A percentile compares a stretch with the other conserved stretches of the same genome.
Conservation (phyloP, 148 eudicot genomes). For the Suaeda aralocaspica region DNA sequence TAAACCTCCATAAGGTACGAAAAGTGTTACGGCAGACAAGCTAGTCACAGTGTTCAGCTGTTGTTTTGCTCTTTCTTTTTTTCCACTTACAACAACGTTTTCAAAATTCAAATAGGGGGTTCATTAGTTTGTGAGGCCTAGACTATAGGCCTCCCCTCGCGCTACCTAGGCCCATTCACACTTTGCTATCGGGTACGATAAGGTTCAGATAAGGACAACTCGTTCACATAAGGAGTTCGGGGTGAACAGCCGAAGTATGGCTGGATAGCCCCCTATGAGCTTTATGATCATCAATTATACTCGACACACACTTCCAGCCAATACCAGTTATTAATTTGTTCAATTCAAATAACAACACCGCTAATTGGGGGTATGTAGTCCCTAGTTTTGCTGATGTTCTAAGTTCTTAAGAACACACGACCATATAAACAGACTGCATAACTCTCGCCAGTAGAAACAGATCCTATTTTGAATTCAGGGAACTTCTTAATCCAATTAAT, state of each 20-base stretch:
- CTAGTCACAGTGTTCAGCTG: background rate
- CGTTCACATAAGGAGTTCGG: no score
- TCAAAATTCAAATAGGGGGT: no score
- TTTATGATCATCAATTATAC: no score
- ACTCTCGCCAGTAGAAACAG: slow-evolving; percentile 90
- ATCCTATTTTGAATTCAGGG: slow-evolving; percentile 59
- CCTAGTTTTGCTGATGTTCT: background rate
- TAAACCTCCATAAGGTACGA: background rate
- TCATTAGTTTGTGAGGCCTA: no score
- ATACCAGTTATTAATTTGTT: background rate
- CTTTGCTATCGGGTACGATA: no score
- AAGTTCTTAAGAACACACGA: background rate
- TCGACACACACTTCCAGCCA: background rate
- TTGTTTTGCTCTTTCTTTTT: background rate
- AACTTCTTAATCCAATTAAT: slow-evolving; percentile 75
- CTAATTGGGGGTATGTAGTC: no score
- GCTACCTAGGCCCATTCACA: no score
- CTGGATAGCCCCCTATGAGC: no score
- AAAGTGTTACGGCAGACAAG: background rate
- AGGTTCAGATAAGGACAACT: no score
- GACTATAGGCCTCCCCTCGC: no score
- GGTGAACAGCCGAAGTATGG: no score
- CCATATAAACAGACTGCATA: slow-evolving; percentile 54
- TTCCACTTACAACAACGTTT: no score
- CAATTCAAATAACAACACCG: background rate